phyloP scores from a whole-genome alignment of 495 filamentous ascomycete species.

The Poronia punctata region DNA sequence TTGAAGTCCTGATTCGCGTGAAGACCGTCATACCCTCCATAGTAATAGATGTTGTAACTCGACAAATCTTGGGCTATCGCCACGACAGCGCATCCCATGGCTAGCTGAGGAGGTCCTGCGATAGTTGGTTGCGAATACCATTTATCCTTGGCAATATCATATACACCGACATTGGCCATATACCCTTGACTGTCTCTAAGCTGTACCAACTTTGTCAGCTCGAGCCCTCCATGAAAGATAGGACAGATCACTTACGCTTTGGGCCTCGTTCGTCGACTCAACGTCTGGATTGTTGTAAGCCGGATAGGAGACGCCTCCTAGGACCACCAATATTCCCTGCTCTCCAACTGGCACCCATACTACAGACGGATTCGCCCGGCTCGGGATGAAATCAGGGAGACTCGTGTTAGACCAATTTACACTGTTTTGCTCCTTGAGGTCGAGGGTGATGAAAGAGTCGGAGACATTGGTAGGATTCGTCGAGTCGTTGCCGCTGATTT shows the following conservation, averaged over 20 bases:
- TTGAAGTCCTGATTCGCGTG: constrained; percentile 28
- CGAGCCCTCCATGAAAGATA: background rate
- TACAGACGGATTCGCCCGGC: constrained; percentile 56
- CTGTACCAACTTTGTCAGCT: constrained; percentile 13
- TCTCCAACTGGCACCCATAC: constrained; percentile 64
- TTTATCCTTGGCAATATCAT: constrained; percentile 49
- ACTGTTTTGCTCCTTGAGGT: constrained; percentile 45
- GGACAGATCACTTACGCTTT: constrained; percentile 33
- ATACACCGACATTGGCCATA: constrained; percentile 61
- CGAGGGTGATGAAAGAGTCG: constrained; percentile 51
- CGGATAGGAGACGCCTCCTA: constrained; percentile 60
- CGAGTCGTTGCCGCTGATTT: constrained; percentile 18
- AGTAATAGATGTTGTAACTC: constrained; percentile 68
- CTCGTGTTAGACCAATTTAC: constrained; percentile 51
- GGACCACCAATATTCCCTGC: constrained; percentile 55
- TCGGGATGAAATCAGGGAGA: constrained; percentile 41
- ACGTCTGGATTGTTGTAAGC: constrained; percentile 22
- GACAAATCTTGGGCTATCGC: constrained; percentile 54
- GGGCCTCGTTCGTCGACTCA: constrained; percentile 28
- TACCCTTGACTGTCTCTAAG: constrained; percentile 47
- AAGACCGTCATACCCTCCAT: constrained; percentile 59
- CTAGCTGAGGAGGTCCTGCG: constrained; percentile 46
- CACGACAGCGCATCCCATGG: constrained; percentile 60
- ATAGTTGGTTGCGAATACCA: constrained; percentile 60
- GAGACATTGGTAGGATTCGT: constrained; percentile 32